Conservation (phyloP, 1,284 basidiomycete genomes). For the Testicularia cyperi region DNA sequence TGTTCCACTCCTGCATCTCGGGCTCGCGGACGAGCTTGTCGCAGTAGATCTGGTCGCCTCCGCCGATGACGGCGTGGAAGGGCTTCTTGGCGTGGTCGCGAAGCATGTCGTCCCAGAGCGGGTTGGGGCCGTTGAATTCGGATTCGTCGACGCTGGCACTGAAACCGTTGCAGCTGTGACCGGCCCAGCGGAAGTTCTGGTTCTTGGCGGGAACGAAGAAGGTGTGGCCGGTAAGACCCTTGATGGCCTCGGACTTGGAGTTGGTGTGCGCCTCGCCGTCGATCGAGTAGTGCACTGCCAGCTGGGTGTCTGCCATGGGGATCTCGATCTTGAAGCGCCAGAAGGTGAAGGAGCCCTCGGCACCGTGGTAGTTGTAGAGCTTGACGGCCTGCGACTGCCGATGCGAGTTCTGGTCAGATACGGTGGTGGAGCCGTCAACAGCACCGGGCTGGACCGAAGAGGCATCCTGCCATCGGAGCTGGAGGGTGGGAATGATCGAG, state of each 20-base stretch:
- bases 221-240: conserved; percentile 66
- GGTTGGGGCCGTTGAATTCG: conserved; percentile 60
- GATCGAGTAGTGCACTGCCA: conserved; percentile 72
- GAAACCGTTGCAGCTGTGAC: conserved; percentile 72
- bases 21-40: conserved; percentile 51
- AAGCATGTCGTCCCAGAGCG: conserved; percentile 88
- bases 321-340: conserved; percentile 90
- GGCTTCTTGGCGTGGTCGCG: conserved; percentile 75
- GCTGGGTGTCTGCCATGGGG: conserved; percentile 73
- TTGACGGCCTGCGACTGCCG: conserved; percentile 67
- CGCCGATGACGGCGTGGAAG: conserved; percentile 81
- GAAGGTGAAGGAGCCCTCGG: conserved; percentile 76
- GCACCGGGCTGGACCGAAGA: conserved; percentile 12
- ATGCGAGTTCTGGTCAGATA: conserved; percentile 22
- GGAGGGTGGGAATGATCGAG: conserved; percentile 64
- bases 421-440: conserved; percentile 20
- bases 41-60: conserved; percentile 62
- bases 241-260: conserved; percentile 35
- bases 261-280: conserved; percentile 51
- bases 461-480: conserved; percentile 68
- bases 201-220: conserved; percentile 80
- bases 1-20: conserved; percentile 75
- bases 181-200: conserved; percentile 88
- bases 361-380: conserved; percentile 76
- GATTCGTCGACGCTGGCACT: conserved; percentile 63